phyloP scores from a whole-genome alignment of 148 eudicot genomes.

The Rhododendron mucronatum region DNA sequence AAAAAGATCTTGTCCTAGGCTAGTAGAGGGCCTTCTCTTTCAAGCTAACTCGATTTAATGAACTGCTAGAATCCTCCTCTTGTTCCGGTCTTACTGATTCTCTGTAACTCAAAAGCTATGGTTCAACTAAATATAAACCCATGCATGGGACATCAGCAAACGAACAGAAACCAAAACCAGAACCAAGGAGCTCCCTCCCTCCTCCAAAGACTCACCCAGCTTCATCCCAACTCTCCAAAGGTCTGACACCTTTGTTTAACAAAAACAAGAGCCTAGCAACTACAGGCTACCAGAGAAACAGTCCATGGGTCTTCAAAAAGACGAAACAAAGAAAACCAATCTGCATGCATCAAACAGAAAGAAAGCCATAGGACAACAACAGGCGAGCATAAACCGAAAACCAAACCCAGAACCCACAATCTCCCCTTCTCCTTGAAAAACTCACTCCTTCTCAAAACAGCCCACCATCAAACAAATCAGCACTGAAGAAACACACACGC shows the following conservation, averaged over 20 bases:
- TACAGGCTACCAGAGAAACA: not conserved
- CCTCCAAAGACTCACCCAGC: not conserved
- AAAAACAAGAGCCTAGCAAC: not conserved
- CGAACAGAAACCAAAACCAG: not conserved
- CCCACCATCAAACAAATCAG: not conserved
- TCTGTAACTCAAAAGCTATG: not conserved
- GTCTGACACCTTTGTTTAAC: not conserved
- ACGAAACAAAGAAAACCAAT: not conserved
- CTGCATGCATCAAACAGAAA: not conserved
- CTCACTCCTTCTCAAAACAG: not conserved
- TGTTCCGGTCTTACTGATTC: not conserved
- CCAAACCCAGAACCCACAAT: not conserved
- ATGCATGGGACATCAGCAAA: not conserved
- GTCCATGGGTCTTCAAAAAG: not conserved
- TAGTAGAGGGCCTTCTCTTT: not conserved
- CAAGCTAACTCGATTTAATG: too few species aligned
- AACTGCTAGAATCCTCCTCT: not conserved
- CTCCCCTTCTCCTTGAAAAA: not conserved
- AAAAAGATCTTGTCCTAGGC: not conserved
- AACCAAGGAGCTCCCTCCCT: not conserved
- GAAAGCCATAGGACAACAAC: not conserved
- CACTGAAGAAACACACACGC: not conserved
- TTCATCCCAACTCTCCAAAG: not conserved
- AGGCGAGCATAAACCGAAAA: not conserved
- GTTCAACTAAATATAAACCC: not conserved